Conservation (phyloP, 2,329 filamentous ascomycete genomes). For the Colletotrichum higginsianum region DNA sequence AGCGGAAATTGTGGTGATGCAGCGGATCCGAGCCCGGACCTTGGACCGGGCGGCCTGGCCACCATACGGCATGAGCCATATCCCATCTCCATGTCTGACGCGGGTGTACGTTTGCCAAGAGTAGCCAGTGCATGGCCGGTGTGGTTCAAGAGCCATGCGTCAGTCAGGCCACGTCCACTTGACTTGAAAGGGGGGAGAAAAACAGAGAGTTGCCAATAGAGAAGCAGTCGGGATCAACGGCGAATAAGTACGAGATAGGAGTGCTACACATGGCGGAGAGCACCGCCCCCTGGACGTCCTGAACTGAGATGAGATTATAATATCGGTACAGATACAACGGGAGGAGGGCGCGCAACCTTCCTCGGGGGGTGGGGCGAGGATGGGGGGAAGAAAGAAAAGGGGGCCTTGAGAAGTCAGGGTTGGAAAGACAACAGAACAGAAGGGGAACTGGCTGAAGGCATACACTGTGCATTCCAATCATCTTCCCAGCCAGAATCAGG, state of each 20-base stretch:
- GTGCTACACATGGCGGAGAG: conserved; percentile 7
- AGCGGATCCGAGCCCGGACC: conserved; percentile 24
- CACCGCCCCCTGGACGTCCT: neutral
- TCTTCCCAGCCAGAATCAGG: neutral
- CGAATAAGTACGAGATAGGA: conserved; percentile 9
- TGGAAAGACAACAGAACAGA: neutral
- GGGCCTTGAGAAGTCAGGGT: neutral
- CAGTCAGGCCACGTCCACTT: neutral
- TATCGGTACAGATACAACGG: neutral
- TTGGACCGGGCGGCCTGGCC: conserved; percentile 3
- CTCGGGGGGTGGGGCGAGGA: neutral
- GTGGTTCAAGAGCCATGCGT: neutral
- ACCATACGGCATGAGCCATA: conserved; percentile 9
- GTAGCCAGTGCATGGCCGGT: neutral
- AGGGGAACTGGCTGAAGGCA: neutral
- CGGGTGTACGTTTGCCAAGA: neutral
- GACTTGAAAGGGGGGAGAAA: neutral
- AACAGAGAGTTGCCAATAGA: neutral
- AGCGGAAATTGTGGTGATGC: conserved; percentile 38
- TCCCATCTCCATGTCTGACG: neutral
- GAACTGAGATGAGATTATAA: conserved; percentile 9
- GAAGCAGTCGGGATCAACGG: neutral
- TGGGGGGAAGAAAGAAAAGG: neutral
- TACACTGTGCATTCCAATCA: conserved; percentile 20
- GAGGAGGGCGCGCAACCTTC: neutral